Percentiles rank a stretch among this genome's conserved stretches.
Evolutionary conservation across 164 flowering plant species (phyloP).

Genomic region (Tetrastigma voinierianum): DNA sequence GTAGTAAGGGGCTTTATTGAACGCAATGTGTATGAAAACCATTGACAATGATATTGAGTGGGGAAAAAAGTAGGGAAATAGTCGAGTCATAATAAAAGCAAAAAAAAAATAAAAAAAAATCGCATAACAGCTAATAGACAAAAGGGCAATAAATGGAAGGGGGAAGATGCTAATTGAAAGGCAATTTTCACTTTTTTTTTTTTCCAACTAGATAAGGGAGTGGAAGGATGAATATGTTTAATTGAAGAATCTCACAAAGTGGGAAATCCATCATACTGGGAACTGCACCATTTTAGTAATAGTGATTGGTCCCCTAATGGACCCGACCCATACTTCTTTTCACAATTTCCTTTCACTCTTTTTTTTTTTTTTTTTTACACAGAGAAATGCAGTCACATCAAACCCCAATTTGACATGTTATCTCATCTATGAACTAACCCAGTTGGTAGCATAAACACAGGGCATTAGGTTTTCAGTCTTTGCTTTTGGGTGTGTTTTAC

Average conservation of each 20-base stretch:
- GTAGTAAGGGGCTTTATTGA: too few species aligned
- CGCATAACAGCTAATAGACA: neutral
- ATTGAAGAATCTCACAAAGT: conserved; percentile 10
- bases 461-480: neutral
- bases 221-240: conserved; percentile 28
- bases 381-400: conserved; percentile 18
- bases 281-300: neutral
- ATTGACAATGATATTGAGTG: too few species aligned
- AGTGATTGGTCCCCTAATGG: conserved; percentile 14
- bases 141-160: neutral
- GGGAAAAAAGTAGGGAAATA: neutral
- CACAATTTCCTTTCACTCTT: neutral
- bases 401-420: conserved; percentile 8
- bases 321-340: conserved; percentile 8
- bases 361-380: neutral
- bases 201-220: conserved; percentile 1
- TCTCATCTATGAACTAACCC: neutral
- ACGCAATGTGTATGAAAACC: too few species aligned
- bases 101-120: too few species aligned
- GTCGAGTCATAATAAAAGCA: neutral
- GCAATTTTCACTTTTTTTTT: conserved; percentile 14
- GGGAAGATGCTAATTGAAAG: neutral
- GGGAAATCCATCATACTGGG: conserved; percentile 7
- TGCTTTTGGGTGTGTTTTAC: conserved; percentile 2
- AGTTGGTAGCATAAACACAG: too few species aligned